Evolutionary conservation across 2,329 filamentous ascomycete species (phyloP).

Genomic region (Penicillium fuscoglaucum): DNA sequence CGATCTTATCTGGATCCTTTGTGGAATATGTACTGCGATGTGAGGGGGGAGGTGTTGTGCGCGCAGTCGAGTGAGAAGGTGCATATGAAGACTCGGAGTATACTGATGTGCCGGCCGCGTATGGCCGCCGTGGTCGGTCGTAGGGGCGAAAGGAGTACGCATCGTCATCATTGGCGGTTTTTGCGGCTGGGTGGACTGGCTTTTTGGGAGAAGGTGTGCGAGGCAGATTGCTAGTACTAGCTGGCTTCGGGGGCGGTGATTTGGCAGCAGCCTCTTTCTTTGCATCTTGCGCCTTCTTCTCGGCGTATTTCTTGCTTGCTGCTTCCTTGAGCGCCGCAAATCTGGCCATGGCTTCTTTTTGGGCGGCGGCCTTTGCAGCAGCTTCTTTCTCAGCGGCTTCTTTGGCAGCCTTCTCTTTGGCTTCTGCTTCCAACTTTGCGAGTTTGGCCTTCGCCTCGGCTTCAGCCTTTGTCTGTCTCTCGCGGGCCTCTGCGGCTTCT

Average conservation of each 20-base stretch:
- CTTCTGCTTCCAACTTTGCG: conserved; percentile 35
- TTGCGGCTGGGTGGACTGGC: conserved; percentile 37
- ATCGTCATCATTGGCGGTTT: conserved; percentile 56
- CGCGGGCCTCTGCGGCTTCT: conserved; percentile 28
- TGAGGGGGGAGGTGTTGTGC: conserved; percentile 79
- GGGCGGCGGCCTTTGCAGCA: conserved; percentile 37
- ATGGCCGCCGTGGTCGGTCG: conserved; percentile 64
- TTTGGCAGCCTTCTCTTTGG: conserved; percentile 38
- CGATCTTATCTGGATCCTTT: conserved; percentile 91
- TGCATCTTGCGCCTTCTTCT: conserved; percentile 39
- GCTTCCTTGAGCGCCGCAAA: conserved; percentile 43
- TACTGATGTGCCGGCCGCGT: conserved; percentile 67
- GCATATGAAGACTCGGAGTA: conserved; percentile 87
- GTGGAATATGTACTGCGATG: conserved; percentile 78
- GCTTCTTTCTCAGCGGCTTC: conserved; percentile 68
- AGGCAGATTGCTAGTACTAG: conserved; percentile 34
- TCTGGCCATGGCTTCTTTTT: conserved; percentile 41
- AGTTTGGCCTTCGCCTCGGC: conserved; percentile 33
- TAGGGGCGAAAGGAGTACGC: conserved; percentile 75
- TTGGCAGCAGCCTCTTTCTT: conserved; percentile 30
- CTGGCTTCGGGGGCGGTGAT: conserved; percentile 38
- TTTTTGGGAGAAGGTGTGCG: conserved; percentile 45
- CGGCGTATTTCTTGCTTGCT: conserved; percentile 40
- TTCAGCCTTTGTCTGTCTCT: conserved; percentile 19
- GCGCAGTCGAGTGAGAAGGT: conserved; percentile 77